These are phyloP conservation scores for Ganoderma resinaceum DNA, from an alignment of 1,284 basidiomycete species.

Conservation along the genomic window DNA sequence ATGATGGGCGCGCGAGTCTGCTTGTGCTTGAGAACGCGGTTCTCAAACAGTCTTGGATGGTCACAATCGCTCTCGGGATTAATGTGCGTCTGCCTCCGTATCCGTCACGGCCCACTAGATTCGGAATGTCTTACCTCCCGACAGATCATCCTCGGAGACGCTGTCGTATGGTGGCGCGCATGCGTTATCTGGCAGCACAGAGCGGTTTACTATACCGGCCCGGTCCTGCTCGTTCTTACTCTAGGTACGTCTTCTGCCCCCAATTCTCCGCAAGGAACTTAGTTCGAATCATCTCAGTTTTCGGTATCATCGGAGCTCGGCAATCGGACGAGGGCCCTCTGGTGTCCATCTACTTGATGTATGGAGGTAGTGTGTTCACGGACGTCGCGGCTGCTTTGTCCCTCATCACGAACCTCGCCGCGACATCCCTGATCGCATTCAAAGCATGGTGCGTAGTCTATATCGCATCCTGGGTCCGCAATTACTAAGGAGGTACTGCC, in stretches of 20 bases:
- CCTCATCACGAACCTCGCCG: background rate
- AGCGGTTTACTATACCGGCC: background rate
- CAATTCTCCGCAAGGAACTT: background rate
- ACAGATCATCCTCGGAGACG: constrained; percentile 6
- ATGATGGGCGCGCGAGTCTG: background rate
- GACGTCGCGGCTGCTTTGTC: background rate
- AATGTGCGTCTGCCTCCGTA: background rate
- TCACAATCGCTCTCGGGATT: background rate
- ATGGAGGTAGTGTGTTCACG: background rate
- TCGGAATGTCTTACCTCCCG: background rate
- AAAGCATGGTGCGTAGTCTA: background rate
- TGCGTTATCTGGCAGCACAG: constrained; percentile 10
- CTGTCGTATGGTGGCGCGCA: constrained; percentile 16
- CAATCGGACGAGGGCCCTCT: background rate
- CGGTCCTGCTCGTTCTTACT: constrained; percentile 8
- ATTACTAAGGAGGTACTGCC: background rate
- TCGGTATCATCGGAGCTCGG: background rate
- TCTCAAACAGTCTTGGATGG: background rate
- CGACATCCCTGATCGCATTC: background rate
- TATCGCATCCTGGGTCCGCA: background rate
- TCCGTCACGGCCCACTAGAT: background rate
- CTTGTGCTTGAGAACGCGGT: background rate
- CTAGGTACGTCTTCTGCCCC: constrained; percentile 11
- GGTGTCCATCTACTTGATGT: background rate
- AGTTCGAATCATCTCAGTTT: background rate